Percentiles rank a stretch among this genome's conserved stretches.
Evolutionary conservation across 495 filamentous ascomycete species (phyloP).

Genomic region (Penicillium arizonense): DNA sequence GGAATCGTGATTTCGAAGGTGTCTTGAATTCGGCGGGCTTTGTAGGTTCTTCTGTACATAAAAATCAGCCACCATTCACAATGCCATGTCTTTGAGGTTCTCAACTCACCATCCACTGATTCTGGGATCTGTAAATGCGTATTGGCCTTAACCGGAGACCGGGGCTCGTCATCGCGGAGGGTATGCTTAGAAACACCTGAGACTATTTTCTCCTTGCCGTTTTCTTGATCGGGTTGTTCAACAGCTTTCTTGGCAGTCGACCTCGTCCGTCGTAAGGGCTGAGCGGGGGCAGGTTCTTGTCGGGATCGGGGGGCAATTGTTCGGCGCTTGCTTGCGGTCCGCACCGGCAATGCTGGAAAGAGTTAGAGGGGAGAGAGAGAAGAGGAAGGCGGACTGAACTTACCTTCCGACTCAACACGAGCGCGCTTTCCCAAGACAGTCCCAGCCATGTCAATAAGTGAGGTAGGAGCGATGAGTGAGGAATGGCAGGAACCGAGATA

Average conservation of each 20-base stretch:
- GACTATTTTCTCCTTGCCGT: constrained; percentile 25
- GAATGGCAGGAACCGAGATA: constrained; percentile 10
- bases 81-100: neutral
- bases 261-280: constrained; percentile 33
- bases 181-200: constrained; percentile 28
- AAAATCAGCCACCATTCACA: too few relatives aligned
- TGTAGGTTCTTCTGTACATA: constrained; percentile 20
- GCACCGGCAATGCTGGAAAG: constrained; percentile 35
- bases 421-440: constrained; percentile 62
- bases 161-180: constrained; percentile 25
- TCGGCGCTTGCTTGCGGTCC: constrained; percentile 64
- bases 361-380: constrained; percentile 5
- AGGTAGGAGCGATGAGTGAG: constrained; percentile 6
- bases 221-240: constrained; percentile 26
- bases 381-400: constrained; percentile 1
- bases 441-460: constrained; percentile 50
- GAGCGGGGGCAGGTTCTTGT: constrained; percentile 21
- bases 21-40: constrained; percentile 41
- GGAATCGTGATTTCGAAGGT: constrained; percentile 66
- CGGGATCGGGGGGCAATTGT: constrained; percentile 41
- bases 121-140: constrained; percentile 31
- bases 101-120: constrained; percentile 31
- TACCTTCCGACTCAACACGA: constrained; percentile 58
- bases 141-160: constrained; percentile 32
- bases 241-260: constrained; percentile 27